Evolutionary conservation across 1,284 basidiomycete species (phyloP).

Genomic region (Vanrija pseudolonga): DNA sequence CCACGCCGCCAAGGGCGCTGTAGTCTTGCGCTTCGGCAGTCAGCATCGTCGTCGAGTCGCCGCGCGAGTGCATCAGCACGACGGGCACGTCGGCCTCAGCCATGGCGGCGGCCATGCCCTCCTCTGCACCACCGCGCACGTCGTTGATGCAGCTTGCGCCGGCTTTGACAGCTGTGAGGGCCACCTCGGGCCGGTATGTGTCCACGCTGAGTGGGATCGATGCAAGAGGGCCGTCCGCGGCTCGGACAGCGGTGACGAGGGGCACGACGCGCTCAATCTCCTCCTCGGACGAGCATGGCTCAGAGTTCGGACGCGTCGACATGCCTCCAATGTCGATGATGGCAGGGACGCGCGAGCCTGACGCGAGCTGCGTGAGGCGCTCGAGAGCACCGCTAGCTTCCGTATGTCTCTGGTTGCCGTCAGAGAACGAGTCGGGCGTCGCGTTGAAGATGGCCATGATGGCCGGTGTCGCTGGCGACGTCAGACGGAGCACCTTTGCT

Average conservation of each 20-base stretch:
- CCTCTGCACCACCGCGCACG: constrained; percentile 67
- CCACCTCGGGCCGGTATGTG: constrained; percentile 85
- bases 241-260: constrained; percentile 54
- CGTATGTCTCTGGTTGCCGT: constrained; percentile 58
- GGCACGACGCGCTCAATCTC: constrained; percentile 74
- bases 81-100: constrained; percentile 61
- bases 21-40: constrained; percentile 68
- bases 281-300: constrained; percentile 64
- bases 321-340: constrained; percentile 94
- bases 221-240: constrained; percentile 13
- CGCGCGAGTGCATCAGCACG: constrained; percentile 89
- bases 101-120: constrained; percentile 65
- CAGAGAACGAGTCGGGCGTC: constrained; percentile 97
- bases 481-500: constrained; percentile 56
- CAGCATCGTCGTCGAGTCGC: constrained; percentile 60
- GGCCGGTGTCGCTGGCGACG: constrained; percentile 53
- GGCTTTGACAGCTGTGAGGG: constrained; percentile 67
- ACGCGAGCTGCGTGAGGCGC: constrained; percentile 20
- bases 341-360: constrained; percentile 48
- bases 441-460: constrained; percentile 94
- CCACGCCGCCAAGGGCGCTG: constrained; percentile 52
- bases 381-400: constrained; percentile 28
- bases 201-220: constrained; percentile 74
- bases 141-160: constrained; percentile 96
- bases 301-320: constrained; percentile 75